Conservation (phyloP, 2,329 filamentous ascomycete genomes). For the Paraphaeosphaeria sporulosa region DNA sequence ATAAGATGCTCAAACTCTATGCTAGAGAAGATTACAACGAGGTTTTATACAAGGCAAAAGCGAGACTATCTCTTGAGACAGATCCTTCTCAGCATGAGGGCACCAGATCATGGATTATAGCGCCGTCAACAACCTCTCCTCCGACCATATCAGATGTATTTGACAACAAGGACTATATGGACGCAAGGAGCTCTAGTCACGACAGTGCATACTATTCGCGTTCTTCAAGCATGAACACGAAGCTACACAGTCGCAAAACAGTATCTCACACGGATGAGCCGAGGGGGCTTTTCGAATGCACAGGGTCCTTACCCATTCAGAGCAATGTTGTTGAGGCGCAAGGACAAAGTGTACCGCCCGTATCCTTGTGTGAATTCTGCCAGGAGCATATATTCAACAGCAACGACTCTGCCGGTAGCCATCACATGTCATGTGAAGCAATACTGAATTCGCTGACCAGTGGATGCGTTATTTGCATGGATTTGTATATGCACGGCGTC, state of each 20-base stretch:
- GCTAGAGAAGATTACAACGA: slow-evolving; percentile 5
- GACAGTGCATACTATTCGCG: slow-evolving; percentile 6
- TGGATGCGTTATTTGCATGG: not conserved
- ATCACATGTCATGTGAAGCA: slow-evolving; percentile 7
- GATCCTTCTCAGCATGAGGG: not conserved
- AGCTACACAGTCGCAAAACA: not conserved
- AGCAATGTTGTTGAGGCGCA: not conserved
- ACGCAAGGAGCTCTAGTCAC: not conserved
- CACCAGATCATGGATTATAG: not conserved
- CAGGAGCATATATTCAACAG: slow-evolving; percentile 12
- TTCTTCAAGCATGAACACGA: not conserved
- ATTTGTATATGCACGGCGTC: not conserved
- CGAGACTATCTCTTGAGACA: not conserved
- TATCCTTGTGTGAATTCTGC: slow-evolving; percentile 16
- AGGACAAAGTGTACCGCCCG: not conserved
- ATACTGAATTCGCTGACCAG: not conserved
- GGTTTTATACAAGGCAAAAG: not conserved
- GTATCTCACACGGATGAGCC: not conserved
- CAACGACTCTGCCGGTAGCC: slow-evolving; percentile 5
- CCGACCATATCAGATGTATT: not conserved
- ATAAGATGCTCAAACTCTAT: not conserved
- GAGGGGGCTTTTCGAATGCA: not conserved
- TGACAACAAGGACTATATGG: not conserved
- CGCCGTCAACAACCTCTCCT: not conserved
- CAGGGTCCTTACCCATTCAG: not conserved